Evolutionary conservation across 129 eudicot genomes (phyloP).

Genomic region (Ambrosia artemisiifolia): DNA sequence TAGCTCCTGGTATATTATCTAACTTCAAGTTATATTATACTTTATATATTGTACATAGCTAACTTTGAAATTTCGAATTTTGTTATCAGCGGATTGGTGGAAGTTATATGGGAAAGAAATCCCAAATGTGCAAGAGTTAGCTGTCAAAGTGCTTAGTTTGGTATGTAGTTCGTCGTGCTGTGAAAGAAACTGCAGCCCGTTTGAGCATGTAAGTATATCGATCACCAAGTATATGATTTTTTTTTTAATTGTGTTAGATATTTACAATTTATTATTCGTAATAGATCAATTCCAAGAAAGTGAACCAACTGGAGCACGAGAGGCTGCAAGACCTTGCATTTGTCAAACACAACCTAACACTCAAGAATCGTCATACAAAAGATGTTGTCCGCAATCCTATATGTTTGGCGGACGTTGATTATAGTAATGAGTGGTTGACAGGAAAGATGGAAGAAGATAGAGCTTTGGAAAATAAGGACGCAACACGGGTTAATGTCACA

Average conservation of each 20-base stretch:
- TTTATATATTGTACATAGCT: background rate
- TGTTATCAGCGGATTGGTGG: background rate
- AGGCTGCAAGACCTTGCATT: background rate
- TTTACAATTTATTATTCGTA: background rate
- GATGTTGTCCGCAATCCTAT: background rate
- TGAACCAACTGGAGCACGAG: background rate
- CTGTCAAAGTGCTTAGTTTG: constrained; percentile 2
- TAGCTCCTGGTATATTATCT: background rate
- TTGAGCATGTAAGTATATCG: background rate
- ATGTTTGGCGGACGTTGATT: background rate
- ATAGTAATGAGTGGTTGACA: constrained; percentile 2
- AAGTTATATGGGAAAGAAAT: constrained; percentile 8
- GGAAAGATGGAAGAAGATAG: background rate
- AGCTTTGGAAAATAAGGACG: background rate
- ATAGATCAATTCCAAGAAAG: background rate
- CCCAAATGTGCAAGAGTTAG: constrained; percentile 11
- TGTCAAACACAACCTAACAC: background rate
- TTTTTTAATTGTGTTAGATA: background rate
- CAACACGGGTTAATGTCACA: background rate
- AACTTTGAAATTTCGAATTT: background rate
- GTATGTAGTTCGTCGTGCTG: background rate
- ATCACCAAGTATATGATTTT: background rate
- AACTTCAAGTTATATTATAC: background rate
- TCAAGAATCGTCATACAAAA: background rate
- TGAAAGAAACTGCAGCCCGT: background rate